Evolutionary conservation across 1,284 basidiomycete genomes (phyloP).

Genomic region (Pseudozyma flocculosa): DNA sequence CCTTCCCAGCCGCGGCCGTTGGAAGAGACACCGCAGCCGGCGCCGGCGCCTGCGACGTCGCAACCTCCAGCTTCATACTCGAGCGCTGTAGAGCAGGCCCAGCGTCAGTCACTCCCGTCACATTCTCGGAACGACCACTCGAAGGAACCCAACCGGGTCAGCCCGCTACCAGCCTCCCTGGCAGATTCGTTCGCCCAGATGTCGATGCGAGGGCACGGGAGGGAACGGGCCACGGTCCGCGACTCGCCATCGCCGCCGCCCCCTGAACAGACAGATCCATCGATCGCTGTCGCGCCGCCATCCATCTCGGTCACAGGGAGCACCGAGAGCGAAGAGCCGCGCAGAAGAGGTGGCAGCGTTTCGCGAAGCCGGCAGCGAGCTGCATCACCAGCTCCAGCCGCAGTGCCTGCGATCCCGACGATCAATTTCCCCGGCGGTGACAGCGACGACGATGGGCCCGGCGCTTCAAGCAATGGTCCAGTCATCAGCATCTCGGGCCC

Average conservation of each 20-base stretch:
- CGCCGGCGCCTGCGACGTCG: too few species aligned
- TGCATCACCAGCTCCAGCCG: slow-evolving; percentile 9
- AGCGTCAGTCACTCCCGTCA: not conserved
- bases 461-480: slow-evolving; percentile 4
- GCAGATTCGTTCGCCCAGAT: slow-evolving; percentile 15
- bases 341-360: slow-evolving; percentile 36
- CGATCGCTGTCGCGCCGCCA: slow-evolving; percentile 1
- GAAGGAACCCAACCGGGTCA: not conserved
- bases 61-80: not conserved
- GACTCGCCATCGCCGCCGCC: too few species aligned
- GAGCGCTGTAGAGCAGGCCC: not conserved
- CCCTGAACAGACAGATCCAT: not conserved
- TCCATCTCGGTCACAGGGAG: slow-evolving; percentile 23
- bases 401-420: slow-evolving; percentile 11
- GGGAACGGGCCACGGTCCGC: too few species aligned
- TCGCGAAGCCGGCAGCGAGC: slow-evolving; percentile 13
- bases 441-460: slow-evolving; percentile 7
- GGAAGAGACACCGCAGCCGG: slow-evolving; percentile 3
- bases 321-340: slow-evolving; percentile 26
- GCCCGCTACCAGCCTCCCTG: slow-evolving; percentile 1
- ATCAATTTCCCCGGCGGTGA: slow-evolving; percentile 32
- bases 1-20: slow-evolving; percentile 20
- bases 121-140: not conserved
- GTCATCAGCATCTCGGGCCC: slow-evolving; percentile 30
- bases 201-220: slow-evolving; percentile 5